These are phyloP conservation scores for Daldinia sp. DNA, from an alignment of 2,329 filamentous ascomycete species.

Conservation along the genomic window DNA sequence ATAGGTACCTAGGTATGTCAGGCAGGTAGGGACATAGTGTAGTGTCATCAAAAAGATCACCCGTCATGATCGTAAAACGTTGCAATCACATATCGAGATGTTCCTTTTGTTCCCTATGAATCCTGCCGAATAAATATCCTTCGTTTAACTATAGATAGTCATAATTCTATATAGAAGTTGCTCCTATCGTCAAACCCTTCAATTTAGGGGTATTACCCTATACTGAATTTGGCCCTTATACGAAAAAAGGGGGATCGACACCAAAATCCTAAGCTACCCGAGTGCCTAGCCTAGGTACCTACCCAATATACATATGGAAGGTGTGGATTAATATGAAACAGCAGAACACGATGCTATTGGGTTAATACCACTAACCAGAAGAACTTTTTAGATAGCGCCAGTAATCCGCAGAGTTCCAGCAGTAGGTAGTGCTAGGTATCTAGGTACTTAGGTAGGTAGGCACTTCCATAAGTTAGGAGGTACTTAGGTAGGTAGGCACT, in stretches of 20 bases:
- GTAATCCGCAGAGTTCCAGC: not conserved
- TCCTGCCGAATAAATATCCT: not conserved
- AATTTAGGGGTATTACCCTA: not conserved
- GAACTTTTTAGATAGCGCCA: not conserved
- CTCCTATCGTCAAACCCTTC: not conserved
- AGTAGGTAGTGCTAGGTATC: not conserved
- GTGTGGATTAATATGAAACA: not conserved
- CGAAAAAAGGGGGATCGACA: conserved; percentile 31
- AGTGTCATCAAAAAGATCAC: too few relatives aligned
- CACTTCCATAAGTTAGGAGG: too few relatives aligned
- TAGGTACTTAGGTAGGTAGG: not conserved
- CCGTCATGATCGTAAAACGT: not conserved
- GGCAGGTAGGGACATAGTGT: too few relatives aligned
- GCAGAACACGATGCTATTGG: not conserved
- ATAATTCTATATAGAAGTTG: not conserved
- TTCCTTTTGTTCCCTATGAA: not conserved
- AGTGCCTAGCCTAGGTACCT: too few relatives aligned
- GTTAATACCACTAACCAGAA: not conserved
- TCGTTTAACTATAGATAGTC: not conserved
- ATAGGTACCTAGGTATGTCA: not conserved
- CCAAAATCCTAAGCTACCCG: not conserved
- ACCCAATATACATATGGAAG: not conserved
- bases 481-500: too few relatives aligned
- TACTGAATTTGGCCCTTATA: not conserved
- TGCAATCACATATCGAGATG: not conserved